Evolutionary conservation across 257 asterid species (phyloP).

Genomic region (Fraxinus quadrangulata): DNA sequence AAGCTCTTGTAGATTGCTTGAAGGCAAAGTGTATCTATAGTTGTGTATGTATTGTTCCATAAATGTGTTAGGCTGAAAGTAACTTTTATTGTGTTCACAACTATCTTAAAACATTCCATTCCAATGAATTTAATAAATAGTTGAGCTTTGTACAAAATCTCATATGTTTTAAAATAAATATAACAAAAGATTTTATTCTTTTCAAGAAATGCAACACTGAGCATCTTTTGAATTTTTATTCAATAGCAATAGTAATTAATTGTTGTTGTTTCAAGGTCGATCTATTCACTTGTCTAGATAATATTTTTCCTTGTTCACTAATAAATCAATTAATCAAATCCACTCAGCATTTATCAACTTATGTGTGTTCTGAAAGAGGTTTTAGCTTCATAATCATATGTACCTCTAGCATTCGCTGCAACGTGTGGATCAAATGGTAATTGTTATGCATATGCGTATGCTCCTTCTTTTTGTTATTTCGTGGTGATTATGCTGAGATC

Average conservation of each 20-base stretch:
- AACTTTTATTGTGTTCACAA: constrained; percentile 1
- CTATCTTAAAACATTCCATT: not conserved
- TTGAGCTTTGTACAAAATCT: not conserved
- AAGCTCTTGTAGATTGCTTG: not conserved
- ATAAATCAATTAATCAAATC: too few relatives aligned
- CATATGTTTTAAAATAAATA: not conserved
- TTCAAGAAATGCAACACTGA: not conserved
- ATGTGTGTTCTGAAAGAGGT: not conserved
- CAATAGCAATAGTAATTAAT: too few relatives aligned
- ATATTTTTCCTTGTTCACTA: too few relatives aligned
- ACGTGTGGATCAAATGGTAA: constrained; percentile 13
- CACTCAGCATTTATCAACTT: not conserved
- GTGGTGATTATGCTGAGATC: constrained; percentile 14
- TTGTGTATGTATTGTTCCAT: too few relatives aligned
- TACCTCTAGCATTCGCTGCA: constrained; percentile 12
- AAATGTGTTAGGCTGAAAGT: not conserved
- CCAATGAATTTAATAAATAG: not conserved
- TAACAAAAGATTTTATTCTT: not conserved
- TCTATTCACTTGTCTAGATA: too few relatives aligned
- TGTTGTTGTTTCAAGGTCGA: too few relatives aligned
- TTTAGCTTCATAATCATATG: not conserved
- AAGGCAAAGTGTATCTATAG: not conserved
- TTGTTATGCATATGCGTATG: not conserved
- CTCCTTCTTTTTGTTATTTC: constrained; percentile 14
- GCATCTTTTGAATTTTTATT: not conserved